A percentile compares a stretch with the other conserved stretches of the same genome.
These are phyloP conservation scores for Calamus simplicifolius DNA, from an alignment of 176 grass and related monocot genomes.

Conservation along the genomic window DNA sequence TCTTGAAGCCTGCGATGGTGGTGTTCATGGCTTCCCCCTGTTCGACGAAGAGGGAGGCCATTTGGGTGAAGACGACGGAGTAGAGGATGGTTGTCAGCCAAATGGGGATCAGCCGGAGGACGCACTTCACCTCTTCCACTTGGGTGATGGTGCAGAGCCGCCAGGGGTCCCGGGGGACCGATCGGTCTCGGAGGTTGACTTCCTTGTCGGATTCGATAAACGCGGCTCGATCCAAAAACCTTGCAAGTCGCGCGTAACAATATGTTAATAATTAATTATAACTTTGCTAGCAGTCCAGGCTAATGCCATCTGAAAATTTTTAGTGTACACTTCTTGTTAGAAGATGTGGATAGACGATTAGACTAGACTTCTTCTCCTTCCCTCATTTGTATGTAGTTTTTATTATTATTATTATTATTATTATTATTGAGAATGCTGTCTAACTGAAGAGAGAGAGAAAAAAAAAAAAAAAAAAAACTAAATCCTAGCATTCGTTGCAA, in stretches of 20 bases:
- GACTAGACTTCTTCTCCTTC: no score
- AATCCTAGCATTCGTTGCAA: no score
- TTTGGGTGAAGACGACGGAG: conserved; percentile 96
- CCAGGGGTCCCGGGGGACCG: conserved; percentile 39
- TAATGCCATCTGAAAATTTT: no score
- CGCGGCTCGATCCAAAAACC: conserved; percentile 76
- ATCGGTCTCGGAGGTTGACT: background rate
- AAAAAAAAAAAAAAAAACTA: no score
- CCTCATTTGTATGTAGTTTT: no score
- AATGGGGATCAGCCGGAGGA: conserved; percentile 75
- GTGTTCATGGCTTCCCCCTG: conserved; percentile 81
- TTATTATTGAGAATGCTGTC: no score
- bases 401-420: no score
- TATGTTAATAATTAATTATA: background rate
- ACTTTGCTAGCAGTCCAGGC: no score
- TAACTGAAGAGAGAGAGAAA: no score
- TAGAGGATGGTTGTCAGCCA: conserved; percentile 98
- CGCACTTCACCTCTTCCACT: conserved; percentile 88
- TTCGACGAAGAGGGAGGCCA: conserved; percentile 92
- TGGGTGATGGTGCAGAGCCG: conserved; percentile 76
- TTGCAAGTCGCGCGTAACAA: background rate
- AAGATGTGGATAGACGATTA: no score
- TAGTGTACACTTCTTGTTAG: no score
- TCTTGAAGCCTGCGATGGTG: conserved; percentile 36
- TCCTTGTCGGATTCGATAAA: conserved; percentile 7